Conservation (phyloP, 345 rosid genomes). For the Cardamine occulta region DNA sequence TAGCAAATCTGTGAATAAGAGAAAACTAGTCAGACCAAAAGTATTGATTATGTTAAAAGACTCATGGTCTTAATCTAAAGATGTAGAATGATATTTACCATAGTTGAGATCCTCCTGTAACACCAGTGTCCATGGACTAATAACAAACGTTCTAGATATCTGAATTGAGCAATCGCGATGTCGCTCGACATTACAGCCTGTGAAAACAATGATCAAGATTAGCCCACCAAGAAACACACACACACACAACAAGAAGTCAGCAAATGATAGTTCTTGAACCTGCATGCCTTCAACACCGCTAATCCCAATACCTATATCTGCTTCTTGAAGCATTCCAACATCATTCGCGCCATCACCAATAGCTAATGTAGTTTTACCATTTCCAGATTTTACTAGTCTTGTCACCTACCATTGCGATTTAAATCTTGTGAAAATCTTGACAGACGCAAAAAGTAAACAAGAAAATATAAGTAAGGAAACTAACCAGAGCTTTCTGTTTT, state of each 20-base stretch:
- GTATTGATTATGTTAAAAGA: not conserved
- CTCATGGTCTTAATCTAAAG: conserved; percentile 3
- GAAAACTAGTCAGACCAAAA: conserved; percentile 23
- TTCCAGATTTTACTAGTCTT: conserved; percentile 82
- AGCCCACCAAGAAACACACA: not conserved
- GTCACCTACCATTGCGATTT: conserved; percentile 67
- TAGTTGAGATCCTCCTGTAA: conserved; percentile 80
- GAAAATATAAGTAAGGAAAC: conserved; percentile 21
- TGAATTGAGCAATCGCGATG: conserved; percentile 89
- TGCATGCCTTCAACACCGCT: conserved; percentile 99
- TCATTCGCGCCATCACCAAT: conserved; percentile 99
- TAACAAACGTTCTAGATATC: conserved; percentile 84
- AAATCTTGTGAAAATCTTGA: conserved; percentile 21
- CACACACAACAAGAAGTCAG: not conserved
- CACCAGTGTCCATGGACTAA: conserved; percentile 99
- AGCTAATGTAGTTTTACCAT: conserved; percentile 79
- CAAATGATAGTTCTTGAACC: conserved; percentile 45
- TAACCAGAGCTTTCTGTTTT: conserved; percentile 92
- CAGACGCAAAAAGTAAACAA: not conserved
- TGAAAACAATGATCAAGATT: conserved; percentile 38
- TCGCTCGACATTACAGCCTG: conserved; percentile 99
- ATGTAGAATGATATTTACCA: conserved; percentile 53
- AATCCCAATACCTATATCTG: conserved; percentile 92
- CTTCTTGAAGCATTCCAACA: conserved; percentile 99
- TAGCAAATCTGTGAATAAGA: conserved; percentile 76